Evolutionary conservation across 768 basidiomycete species (phyloP), one percentile per base, ranked within the genome.

Genomic region (Mycena filopes): DNA sequence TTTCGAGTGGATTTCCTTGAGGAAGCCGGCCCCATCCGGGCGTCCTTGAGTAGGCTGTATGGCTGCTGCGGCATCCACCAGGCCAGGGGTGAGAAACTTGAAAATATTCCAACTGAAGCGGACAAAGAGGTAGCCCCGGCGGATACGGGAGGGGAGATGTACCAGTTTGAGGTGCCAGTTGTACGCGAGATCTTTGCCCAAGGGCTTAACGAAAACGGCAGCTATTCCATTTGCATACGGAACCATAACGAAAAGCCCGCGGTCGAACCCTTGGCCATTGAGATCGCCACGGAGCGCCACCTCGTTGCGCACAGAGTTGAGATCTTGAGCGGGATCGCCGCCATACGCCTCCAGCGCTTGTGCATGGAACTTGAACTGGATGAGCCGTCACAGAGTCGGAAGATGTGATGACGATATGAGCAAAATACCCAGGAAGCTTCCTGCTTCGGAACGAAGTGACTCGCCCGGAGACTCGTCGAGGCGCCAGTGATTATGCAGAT

Each of bases 271-370:
- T 10, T 41, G 36, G 13, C 4, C 16, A 29, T 20, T 33, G 8
- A 62, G 46, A 38, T 62, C 60, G 2, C 23, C 45, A 8, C 60
- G 54, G 33, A 62, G 45, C 23, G 60, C 15, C 20, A 62, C 46
- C 16, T 48, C 18, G 23, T 62, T 62, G 25, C 26, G 40, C 15
- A 31, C 21, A 1, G 60, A 55, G 10, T 55, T 48, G 15, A 62
- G 33, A 3, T 55, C 53, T 1, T 18, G 5, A 3, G 0, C 8
- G 18, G 43, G 33, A 21, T 25, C 36, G 6, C 45, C 54, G 1
- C 53, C 53, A 23, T 55, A 55, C 6, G 13, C 46, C 8, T 1
- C 9, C 11, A 63, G 51, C 5, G 31, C 10, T 12, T 9, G 12
- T 23, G 38, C 55, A 25, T 63, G 36, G 5, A 20, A 6, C 1